phyloP scores from a whole-genome alignment of 306 rosid genomes.

The Dryas octopetala region DNA sequence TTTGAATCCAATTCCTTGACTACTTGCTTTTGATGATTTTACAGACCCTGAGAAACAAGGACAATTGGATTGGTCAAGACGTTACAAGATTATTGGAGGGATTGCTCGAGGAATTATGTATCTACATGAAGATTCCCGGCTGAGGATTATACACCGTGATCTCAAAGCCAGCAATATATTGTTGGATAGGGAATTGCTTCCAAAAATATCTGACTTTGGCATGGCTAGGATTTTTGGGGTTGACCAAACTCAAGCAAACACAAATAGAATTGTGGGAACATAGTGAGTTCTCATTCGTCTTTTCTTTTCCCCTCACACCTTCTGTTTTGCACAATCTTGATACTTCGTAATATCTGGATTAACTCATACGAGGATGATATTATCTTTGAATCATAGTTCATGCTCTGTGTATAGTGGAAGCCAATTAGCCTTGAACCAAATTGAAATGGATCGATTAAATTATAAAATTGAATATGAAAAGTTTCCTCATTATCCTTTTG shows the following conservation, averaged over 20 bases:
- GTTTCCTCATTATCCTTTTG: no score
- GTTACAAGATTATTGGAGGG: slow-evolving; percentile 25
- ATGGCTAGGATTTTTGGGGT: slow-evolving; percentile 21
- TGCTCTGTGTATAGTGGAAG: no score
- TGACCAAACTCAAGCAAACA: slow-evolving; percentile 21
- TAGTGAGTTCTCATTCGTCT: slow-evolving; percentile 7
- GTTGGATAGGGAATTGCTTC: slow-evolving; percentile 23
- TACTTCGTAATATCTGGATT: no score
- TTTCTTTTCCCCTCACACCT: not conserved
- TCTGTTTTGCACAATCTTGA: not conserved
- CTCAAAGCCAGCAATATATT: slow-evolving; percentile 27
- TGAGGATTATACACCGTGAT: slow-evolving; percentile 31
- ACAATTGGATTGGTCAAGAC: slow-evolving; percentile 29
- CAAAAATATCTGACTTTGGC: slow-evolving; percentile 32
- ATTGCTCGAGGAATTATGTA: slow-evolving; percentile 28
- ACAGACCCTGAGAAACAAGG: no score
- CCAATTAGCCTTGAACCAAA: no score
- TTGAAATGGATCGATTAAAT: no score
- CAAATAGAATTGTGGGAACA: slow-evolving; percentile 20
- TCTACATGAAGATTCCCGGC: slow-evolving; percentile 28
- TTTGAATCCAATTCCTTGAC: no score
- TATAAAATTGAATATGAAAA: no score
- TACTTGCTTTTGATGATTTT: no score
- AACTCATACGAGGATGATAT: no score
- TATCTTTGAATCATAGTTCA: no score